Evolutionary conservation across 1,284 basidiomycete species (phyloP), one percentile per base, ranked within the genome.

Genomic region (Sanghuangporus baumii): DNA sequence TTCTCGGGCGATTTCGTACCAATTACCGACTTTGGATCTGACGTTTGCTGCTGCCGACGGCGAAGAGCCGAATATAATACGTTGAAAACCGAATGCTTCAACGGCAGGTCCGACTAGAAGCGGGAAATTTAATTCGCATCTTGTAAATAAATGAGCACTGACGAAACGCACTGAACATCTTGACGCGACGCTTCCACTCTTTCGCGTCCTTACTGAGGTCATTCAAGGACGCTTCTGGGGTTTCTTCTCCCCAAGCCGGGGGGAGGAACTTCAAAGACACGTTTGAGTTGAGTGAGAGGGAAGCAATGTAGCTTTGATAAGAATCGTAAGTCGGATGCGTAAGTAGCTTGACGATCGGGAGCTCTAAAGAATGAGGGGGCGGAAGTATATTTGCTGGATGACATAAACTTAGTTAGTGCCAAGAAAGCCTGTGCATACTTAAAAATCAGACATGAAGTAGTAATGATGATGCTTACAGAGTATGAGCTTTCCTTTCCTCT

Each of bases 1-100:
- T 72, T 90, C 90, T 65, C 89, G 81, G 14, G 91, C 86, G 60
- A 93, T 81, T 65, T 85, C 86, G 70, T 93, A 95, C 93, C 93
- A 96, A 67, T 89, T 84, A 14, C 78, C 79, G 8, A 81, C 79
- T 56, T 75, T 80, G 41, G 79, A 84, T 54, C 70, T 69, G 31
- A 74, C 78, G 55, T 71, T 77, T n/a, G 77, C 81, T 57, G 67
- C 73, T n/a, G 74, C 72, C 9, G 79, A 76, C 4, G 81, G 76
- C 8, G 79, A 75, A 2, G 82, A 80, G 38, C 83, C 84, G 67
- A 81, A 85, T 56, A 85, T 70, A 69, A 85, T 78, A 38, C 84
- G 79, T 69, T 83, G 77, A 66, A 80, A 81, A 11, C 83, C 81
- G 66, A 87, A 84, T 1, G 84, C 81, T 69, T 87, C 84, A 52